Base-by-base conservation (phyloP, 208 protist species). In the Angomonas deanei region DNA sequence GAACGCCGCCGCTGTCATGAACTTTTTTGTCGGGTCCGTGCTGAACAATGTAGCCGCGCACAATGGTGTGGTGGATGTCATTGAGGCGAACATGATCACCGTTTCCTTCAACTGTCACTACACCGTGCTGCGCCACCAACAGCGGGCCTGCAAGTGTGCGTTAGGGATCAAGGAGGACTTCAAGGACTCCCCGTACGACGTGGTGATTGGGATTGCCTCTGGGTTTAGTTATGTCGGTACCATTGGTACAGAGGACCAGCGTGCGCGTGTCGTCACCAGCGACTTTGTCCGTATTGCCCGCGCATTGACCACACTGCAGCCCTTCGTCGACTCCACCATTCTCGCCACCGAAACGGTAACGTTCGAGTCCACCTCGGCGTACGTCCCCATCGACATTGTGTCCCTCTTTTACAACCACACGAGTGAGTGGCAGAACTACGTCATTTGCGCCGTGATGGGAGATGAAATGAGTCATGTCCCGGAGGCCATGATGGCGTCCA, bases 91-190 rank as follows among this genome's bases (percentile, higher is more conserved):
- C 26, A 74, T 61, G 21, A 58, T 87, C 0, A 54, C 76, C 19
- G 56, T 81, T 13, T 78, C 70, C 49, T 87, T 83, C 56, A 87
- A 87, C 58, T 81, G 72, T 17, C 80, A 87, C 48, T 78, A 73
- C 55, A 65, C 76, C 19, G 69, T 80, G 1, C 64, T 70, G 32
- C 74, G 80, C 34, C 80, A 87, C 70, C 67, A 82, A 49, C 73
- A 83, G 23, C 74, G 74, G 48, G 80, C 80, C 1, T 82, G 76
- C 48, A 38, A 77, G 60, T 87, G 80, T 33, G 80, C 80, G n/a
- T 57, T 84, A n/a, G 57, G 53, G 10, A 87, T 87, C 60, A 67
- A 71, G 8, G 64, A 72, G 0, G 59, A 39, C 0, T 78, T 74
- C 39, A 32, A 52, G 6, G 52, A 73, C 59, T 48, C 61, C 23